Conservation (phyloP, 345 rosid species). For the Pugionium dolabratum region DNA sequence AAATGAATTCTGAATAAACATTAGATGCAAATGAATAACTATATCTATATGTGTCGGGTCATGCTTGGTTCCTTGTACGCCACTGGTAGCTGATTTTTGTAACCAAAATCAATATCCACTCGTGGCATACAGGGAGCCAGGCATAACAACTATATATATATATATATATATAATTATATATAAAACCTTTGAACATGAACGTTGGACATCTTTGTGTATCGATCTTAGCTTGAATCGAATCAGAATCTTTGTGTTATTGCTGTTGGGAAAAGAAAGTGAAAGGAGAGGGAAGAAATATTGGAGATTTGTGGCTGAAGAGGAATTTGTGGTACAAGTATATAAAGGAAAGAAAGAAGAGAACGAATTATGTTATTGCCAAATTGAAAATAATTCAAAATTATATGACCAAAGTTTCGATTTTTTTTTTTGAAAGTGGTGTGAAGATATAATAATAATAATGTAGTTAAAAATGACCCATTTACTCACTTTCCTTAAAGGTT, state of each 20-base stretch:
- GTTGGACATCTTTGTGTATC: slow-evolving; percentile 7
- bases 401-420: slow-evolving; percentile 26
- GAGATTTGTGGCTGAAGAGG: slow-evolving; percentile 28
- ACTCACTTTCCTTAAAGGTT: slow-evolving; percentile 38
- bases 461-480: slow-evolving; percentile 17
- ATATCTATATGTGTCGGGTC: neutral
- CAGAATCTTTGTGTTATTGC: neutral
- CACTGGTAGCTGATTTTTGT: slow-evolving; percentile 30
- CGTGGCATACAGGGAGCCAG: slow-evolving; percentile 45
- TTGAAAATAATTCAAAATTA: slow-evolving; percentile 17
- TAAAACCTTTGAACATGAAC: slow-evolving; percentile 10
- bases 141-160: slow-evolving; percentile 18
- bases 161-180: neutral
- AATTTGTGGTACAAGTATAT: slow-evolving; percentile 18
- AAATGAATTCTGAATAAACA: no score
- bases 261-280: slow-evolving; percentile 19
- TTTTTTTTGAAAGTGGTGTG: neutral
- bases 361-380: slow-evolving; percentile 31
- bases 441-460: slow-evolving; percentile 13
- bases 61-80: slow-evolving; percentile 44
- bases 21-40: neutral
- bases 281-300: slow-evolving; percentile 10
- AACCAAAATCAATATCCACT: slow-evolving; percentile 22
- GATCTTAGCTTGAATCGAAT: slow-evolving; percentile 1
- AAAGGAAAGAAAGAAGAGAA: slow-evolving; percentile 20